Percentiles rank a stretch among this genome's conserved stretches.
Conservation (phyloP, 192 early-diverging fungal species). For the Coemansia sp. region DNA sequence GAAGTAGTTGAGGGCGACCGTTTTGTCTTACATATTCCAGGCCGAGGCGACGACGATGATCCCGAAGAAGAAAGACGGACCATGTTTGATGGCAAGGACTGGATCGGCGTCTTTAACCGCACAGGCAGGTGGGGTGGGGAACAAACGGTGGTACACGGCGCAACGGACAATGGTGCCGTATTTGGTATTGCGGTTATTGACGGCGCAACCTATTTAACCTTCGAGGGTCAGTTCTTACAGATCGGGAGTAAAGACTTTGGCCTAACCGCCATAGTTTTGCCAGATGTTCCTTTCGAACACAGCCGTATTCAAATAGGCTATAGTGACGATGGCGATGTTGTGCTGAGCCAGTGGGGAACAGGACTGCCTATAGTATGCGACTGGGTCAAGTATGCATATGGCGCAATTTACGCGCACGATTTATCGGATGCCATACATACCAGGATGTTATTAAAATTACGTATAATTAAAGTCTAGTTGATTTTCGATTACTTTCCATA, state of each 20-base stretch:
- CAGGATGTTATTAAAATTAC: background rate
- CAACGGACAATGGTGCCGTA: background rate
- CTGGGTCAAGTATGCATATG: constrained; percentile 5
- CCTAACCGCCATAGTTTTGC: background rate
- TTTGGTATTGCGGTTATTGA: background rate
- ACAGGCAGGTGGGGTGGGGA: background rate
- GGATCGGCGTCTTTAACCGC: background rate
- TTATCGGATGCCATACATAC: background rate
- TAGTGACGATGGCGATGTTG: background rate
- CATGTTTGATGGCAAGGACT: constrained; percentile 8
- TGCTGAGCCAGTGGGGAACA: constrained; percentile 1
- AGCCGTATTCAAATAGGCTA: background rate
- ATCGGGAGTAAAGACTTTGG: background rate
- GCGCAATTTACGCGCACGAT: background rate
- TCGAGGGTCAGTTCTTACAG: constrained; percentile 9
- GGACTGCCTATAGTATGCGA: background rate
- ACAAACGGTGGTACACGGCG: background rate
- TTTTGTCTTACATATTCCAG: background rate
- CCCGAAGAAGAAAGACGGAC: background rate
- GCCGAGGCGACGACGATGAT: constrained; percentile 1
- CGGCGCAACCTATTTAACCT: background rate
- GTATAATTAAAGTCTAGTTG: background rate
- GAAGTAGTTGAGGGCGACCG: background rate
- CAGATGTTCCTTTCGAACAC: background rate
- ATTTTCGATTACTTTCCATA: background rate